phyloP scores from a whole-genome alignment of 2,329 filamentous ascomycete species.

The Cladophialophora chaetospira region DNA sequence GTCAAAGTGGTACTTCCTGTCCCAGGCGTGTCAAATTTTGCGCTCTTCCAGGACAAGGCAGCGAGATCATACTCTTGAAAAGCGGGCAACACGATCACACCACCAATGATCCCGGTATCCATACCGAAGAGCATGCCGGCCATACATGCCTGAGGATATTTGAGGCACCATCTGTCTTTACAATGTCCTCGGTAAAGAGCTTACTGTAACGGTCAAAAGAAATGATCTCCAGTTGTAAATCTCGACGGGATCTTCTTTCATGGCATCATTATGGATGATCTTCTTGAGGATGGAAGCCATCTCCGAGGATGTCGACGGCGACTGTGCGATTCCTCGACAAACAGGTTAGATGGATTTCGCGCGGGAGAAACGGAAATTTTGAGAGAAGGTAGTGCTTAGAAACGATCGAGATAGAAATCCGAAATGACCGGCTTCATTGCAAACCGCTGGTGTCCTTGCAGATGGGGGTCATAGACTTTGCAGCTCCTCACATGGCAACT shows the following conservation, averaged over 20 bases:
- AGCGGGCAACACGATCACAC: slow-evolving; percentile 40
- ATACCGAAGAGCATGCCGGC: slow-evolving; percentile 69
- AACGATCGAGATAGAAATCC: too few relatives aligned
- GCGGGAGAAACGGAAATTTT: too few relatives aligned
- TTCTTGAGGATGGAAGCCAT: slow-evolving; percentile 48
- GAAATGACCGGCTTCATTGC: too few relatives aligned
- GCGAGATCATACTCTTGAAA: slow-evolving; percentile 13
- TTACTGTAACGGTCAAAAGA: slow-evolving; percentile 51
- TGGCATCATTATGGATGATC: slow-evolving; percentile 69
- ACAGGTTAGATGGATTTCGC: not conserved
- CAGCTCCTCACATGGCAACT: not conserved
- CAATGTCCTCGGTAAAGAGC: not conserved
- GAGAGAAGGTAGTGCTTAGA: too few relatives aligned
- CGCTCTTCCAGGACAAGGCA: slow-evolving; percentile 27
- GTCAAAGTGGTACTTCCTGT: slow-evolving; percentile 57
- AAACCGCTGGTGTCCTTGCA: too few relatives aligned
- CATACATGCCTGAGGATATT: slow-evolving; percentile 58
- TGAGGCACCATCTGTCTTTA: not conserved
- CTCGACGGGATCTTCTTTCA: slow-evolving; percentile 65
- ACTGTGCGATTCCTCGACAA: too few relatives aligned
- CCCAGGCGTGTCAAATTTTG: slow-evolving; percentile 18
- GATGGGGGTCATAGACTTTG: not conserved
- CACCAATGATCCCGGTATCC: slow-evolving; percentile 68
- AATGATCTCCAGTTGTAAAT: slow-evolving; percentile 72
- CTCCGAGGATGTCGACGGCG: too few relatives aligned